Evolutionary conservation across 306 rosid genomes (phyloP).

Genomic region (Acacia acuminata): DNA sequence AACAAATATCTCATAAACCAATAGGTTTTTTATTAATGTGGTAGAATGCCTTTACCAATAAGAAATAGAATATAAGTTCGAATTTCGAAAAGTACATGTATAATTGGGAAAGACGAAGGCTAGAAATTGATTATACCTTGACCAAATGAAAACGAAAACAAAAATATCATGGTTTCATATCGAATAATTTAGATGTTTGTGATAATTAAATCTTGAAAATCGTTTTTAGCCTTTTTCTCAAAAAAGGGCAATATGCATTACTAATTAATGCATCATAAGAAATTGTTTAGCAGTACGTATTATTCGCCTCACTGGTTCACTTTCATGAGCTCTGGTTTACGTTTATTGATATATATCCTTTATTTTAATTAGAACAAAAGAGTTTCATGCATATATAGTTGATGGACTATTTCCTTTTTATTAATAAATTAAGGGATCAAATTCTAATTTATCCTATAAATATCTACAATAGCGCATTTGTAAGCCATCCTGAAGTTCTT

Average conservation of each 20-base stretch:
- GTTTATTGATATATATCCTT: not conserved
- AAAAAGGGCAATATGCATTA: not conserved
- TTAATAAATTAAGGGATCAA: not conserved
- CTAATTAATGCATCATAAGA: not conserved
- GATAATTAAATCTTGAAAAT: not conserved
- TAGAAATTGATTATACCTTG: too few relatives aligned
- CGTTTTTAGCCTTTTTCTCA: not conserved
- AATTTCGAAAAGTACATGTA: too few relatives aligned
- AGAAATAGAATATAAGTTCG: too few relatives aligned
- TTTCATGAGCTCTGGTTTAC: not conserved
- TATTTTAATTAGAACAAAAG: not conserved
- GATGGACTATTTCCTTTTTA: not conserved
- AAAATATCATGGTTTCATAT: not conserved
- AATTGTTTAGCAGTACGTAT: not conserved
- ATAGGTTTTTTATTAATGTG: too few relatives aligned
- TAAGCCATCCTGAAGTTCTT: conserved; percentile 21
- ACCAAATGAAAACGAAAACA: too few relatives aligned
- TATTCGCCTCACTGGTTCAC: not conserved
- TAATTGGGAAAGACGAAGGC: too few relatives aligned
- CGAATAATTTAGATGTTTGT: not conserved
- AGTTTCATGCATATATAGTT: not conserved
- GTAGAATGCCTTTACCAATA: too few relatives aligned
- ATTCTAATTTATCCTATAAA: not conserved
- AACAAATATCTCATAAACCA: not conserved
- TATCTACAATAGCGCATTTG: not conserved